Evolutionary conservation across 768 basidiomycete genomes (phyloP), one percentile per base, ranked within the genome.

Genomic region (Trametes gibbosa): DNA sequence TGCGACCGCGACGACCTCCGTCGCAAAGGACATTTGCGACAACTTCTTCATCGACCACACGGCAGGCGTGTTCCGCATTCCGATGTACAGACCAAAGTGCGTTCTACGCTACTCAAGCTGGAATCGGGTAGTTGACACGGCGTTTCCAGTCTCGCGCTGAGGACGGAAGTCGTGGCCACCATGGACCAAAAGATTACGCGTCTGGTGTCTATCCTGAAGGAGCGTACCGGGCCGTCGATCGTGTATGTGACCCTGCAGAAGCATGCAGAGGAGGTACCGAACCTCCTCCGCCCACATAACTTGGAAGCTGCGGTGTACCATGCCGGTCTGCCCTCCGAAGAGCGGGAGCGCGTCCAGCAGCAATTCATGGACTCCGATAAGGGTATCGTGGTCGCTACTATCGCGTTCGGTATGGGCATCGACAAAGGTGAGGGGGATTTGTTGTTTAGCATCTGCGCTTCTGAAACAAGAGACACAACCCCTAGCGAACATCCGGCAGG

Each of bases 391-490:
- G 73, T 72, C 48, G 74, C 73, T 5, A 80, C 78, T 0, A 79
- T 79, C 32, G 78, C 78, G 0, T 80, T 80, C 50, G 78, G 79
- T 2, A 78, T 79, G 76, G 78, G 77, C 7, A 76, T 79, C 34
- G 78, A 79, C 61, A 74, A 76, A 61, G 68, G 73, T 70, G 40
- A 51, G 63, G 0, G 16, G 12, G 23, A 5, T 5, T 32, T 32
- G 29, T 32, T 4, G 29, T 10, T 10, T 5, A 5, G 10, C 10
- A 32, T 32, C 4, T 32, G 29, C 29, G 29, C 29, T 32, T 32
- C 29, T 32, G n/a, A n/a, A 32, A 32, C 29, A 32, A 3, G 19
- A n/a, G n/a, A n/a, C 4, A 10, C 23, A n/a, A 2, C 19, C 6
- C n/a, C 6, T 40, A 73, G 70, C 72, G 42, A 63, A 74, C 48